Conservation (phyloP, 2,329 filamentous ascomycete species). For the Didymella glomerata region DNA sequence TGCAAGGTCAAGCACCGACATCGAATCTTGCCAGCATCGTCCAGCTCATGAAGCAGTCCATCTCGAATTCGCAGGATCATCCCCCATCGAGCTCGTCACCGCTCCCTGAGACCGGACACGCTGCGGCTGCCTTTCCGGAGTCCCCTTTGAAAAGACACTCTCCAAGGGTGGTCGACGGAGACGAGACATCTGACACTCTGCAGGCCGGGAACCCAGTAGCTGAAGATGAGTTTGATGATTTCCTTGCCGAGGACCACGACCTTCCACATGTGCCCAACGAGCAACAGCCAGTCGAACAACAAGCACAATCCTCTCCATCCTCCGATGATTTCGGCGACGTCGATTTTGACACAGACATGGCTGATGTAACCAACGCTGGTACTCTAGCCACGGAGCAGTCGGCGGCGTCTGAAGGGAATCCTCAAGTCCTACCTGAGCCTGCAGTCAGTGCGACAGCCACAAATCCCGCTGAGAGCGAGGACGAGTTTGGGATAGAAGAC, state of each 20-base stretch:
- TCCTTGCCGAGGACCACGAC: conserved; percentile 5
- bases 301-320: conserved; percentile 29
- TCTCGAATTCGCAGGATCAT: conserved; percentile 44
- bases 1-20: conserved; percentile 36
- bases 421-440: conserved; percentile 21
- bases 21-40: conserved; percentile 49
- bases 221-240: conserved; percentile 3
- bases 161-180: conserved; percentile 2
- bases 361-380: conserved; percentile 28
- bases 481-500: conserved; percentile 58
- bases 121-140: conserved; percentile 28
- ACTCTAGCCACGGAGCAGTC: conserved; percentile 34
- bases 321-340: conserved; percentile 50
- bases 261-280: conserved; percentile 10
- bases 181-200: conserved; percentile 20
- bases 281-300: conserved; percentile 14
- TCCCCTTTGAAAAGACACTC: conserved; percentile 46
- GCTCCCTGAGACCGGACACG: conserved; percentile 48
- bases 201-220: conserved; percentile 15
- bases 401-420: conserved; percentile 14
- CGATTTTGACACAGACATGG: conserved; percentile 49
- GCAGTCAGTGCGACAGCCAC: conserved; percentile 4
- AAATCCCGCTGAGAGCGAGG: conserved; percentile 41
- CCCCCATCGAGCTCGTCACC: conserved; percentile 59
- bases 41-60: conserved; percentile 57